These are phyloP conservation scores for Penicillium sp. DNA, from an alignment of 2,329 filamentous ascomycete genomes.

Conservation along the genomic window DNA sequence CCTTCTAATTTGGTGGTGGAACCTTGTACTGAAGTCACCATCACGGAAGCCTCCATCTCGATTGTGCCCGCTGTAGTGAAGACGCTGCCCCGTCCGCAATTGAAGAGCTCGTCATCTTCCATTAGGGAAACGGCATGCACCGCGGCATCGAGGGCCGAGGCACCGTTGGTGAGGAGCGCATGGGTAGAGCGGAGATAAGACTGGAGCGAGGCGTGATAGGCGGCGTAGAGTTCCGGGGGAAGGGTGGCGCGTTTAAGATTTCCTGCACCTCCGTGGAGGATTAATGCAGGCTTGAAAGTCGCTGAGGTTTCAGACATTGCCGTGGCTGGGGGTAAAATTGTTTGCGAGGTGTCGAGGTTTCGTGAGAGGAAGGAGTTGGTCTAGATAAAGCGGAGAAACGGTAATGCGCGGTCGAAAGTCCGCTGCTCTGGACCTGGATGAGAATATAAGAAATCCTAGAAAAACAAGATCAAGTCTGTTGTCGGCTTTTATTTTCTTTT, in stretches of 20 bases:
- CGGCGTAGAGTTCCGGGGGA: constrained; percentile 56
- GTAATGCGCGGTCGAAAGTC: background rate
- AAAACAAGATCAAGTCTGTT: background rate
- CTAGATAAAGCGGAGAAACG: constrained; percentile 7
- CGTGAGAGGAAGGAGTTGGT: constrained; percentile 11
- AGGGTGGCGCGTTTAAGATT: constrained; percentile 63
- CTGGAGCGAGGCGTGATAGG: constrained; percentile 62
- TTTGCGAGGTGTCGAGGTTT: background rate
- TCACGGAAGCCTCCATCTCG: constrained; percentile 82
- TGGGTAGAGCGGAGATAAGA: constrained; percentile 56
- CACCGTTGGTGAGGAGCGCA: constrained; percentile 41
- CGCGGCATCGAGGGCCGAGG: constrained; percentile 69
- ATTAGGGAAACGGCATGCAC: constrained; percentile 72
- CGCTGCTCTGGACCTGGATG: background rate
- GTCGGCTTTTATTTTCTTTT: background rate
- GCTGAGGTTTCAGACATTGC: constrained; percentile 4
- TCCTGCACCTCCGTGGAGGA: constrained; percentile 73
- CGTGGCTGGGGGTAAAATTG: background rate
- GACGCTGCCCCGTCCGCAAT: constrained; percentile 78
- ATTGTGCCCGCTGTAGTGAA: constrained; percentile 81
- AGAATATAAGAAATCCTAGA: background rate
- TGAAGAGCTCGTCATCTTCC: constrained; percentile 81
- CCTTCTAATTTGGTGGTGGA: constrained; percentile 28
- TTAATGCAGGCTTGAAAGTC: constrained; percentile 56
- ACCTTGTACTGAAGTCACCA: constrained; percentile 61